Evolutionary conservation across 192 early-diverging fungal genomes (phyloP).

Genomic region (Coemansia guatemalensis): DNA sequence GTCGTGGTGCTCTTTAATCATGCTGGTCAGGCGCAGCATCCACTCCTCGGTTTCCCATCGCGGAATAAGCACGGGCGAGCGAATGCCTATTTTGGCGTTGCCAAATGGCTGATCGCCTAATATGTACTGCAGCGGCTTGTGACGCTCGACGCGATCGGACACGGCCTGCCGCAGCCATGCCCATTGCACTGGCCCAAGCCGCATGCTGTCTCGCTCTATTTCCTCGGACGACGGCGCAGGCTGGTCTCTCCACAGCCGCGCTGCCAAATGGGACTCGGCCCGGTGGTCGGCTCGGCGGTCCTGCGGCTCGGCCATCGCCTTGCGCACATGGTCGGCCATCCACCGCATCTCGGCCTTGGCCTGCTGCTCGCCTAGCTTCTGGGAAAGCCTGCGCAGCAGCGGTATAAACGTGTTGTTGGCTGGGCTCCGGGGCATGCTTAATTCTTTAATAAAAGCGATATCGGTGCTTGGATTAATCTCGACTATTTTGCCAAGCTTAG

Average conservation of each 20-base stretch:
- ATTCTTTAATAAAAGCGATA: too few species aligned
- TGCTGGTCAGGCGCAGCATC: conserved; percentile 59
- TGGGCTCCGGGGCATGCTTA: conserved; percentile 36
- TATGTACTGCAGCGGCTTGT: conserved; percentile 93
- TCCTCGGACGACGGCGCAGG: conserved; percentile 25
- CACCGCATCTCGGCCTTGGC: conserved; percentile 43
- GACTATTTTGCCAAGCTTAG: too few species aligned
- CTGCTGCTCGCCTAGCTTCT: conserved; percentile 36
- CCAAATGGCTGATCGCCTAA: conserved; percentile 86
- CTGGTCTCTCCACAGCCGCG: conserved; percentile 48
- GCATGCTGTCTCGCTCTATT: conserved; percentile 17
- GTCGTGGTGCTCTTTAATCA: conserved; percentile 37
- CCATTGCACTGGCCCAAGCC: conserved; percentile 39
- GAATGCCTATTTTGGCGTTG: conserved; percentile 65
- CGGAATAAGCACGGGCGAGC: conserved; percentile 83
- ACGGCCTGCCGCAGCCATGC: conserved; percentile 57
- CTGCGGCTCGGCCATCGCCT: conserved; percentile 7
- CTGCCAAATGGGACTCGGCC: background rate
- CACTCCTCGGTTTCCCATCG: conserved; percentile 96
- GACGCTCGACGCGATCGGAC: conserved; percentile 56
- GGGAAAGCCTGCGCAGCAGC: conserved; percentile 28
- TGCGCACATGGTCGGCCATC: conserved; percentile 40
- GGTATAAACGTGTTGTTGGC: conserved; percentile 43
- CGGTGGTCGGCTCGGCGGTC: background rate
- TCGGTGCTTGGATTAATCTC: too few species aligned